These are phyloP conservation scores for Nyssa sinensis DNA, from an alignment of 148 eudicot species.

Conservation along the genomic window DNA sequence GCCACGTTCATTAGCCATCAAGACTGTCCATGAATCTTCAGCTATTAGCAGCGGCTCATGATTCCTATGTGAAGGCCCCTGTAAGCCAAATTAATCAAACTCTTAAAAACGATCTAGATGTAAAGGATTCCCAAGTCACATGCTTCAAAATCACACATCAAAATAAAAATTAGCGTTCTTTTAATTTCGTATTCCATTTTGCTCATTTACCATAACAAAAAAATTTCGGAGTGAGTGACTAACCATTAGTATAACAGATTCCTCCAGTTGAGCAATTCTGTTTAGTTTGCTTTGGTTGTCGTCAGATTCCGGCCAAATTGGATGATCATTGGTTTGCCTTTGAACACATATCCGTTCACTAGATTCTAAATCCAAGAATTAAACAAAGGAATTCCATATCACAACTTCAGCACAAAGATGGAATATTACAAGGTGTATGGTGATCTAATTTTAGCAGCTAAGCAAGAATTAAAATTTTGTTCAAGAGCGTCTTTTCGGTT, in stretches of 20 bases:
- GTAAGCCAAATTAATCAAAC: background rate
- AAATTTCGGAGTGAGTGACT: background rate
- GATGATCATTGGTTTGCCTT: constrained; percentile 92
- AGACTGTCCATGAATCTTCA: background rate
- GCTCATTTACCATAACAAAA: background rate
- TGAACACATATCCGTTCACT: constrained; percentile 83
- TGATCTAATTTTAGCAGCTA: background rate
- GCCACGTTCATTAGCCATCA: background rate
- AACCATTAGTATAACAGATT: background rate
- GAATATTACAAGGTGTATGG: background rate
- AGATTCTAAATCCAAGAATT: constrained; percentile 53
- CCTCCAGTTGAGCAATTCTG: background rate
- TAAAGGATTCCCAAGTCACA: background rate
- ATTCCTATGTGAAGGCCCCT: background rate
- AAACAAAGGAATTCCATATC: background rate
- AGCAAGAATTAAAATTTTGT: background rate
- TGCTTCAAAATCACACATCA: background rate
- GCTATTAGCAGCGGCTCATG: background rate
- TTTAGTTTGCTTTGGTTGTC: constrained; percentile 39
- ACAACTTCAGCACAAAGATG: background rate
- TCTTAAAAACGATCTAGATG: background rate
- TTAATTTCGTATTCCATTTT: background rate
- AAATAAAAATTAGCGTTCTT: background rate
- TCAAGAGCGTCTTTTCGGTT: too few relatives aligned
- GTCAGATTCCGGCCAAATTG: constrained; percentile 81